Evolutionary conservation across 768 basidiomycete genomes (phyloP).

Genomic region (Agrocybe pediades): DNA sequence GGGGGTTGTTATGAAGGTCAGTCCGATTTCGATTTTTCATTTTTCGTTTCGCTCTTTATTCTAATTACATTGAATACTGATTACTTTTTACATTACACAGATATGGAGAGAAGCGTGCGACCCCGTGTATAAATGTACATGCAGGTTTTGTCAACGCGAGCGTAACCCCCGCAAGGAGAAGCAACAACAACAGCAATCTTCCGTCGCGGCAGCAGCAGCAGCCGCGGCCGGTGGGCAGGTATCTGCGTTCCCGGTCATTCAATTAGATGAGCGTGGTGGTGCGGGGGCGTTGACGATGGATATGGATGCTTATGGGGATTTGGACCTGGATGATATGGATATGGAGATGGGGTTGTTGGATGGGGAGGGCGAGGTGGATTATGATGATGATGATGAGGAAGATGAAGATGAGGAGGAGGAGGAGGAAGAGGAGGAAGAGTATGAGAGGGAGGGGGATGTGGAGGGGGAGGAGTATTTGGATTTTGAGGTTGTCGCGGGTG

Average conservation of each 20-base stretch:
- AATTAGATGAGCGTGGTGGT: too few species aligned
- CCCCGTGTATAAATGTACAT: slow-evolving; percentile 63
- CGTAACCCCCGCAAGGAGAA: slow-evolving; percentile 37
- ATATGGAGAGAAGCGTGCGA: slow-evolving; percentile 76
- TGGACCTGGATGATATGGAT: too few species aligned
- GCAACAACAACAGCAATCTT: slow-evolving; percentile 68
- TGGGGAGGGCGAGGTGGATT: slow-evolving; percentile 20
- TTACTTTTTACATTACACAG: slow-evolving; percentile 33
- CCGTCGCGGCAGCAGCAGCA: slow-evolving; percentile 25
- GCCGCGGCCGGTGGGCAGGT: too few species aligned
- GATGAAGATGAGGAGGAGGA: slow-evolving; percentile 21
- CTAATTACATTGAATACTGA: slow-evolving; percentile 2
- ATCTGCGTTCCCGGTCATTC: too few species aligned
- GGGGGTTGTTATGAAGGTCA: slow-evolving; percentile 58
- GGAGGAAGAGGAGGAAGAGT: slow-evolving; percentile 15
- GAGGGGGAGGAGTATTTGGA: too few species aligned
- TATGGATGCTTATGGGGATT: slow-evolving; percentile 19
- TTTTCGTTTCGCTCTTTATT: slow-evolving; percentile 1
- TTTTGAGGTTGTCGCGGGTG: too few species aligned
- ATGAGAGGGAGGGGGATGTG: too few species aligned
- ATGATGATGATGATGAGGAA: slow-evolving; percentile 21
- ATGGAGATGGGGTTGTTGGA: slow-evolving; percentile 25
- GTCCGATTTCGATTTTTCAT: too few species aligned
- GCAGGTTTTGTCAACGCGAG: neutral
- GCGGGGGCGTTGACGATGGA: too few species aligned